Evolutionary conservation across 2,329 filamentous ascomycete genomes (phyloP), one percentile per base, ranked within the genome.

Genomic region (Phoma herbarum): DNA sequence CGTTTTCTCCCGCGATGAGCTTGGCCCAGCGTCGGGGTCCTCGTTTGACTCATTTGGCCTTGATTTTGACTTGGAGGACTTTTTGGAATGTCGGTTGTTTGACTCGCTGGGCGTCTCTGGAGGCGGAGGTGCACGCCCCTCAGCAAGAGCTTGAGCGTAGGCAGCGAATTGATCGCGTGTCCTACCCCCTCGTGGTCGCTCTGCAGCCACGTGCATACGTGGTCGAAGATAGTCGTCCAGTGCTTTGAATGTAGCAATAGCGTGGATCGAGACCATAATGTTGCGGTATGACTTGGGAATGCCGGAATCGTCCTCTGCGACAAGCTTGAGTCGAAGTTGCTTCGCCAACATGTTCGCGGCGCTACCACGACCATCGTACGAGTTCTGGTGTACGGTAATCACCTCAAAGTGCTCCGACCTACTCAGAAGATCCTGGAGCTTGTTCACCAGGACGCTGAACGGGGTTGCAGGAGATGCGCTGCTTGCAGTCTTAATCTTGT

Each of bases 321-420:
- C 86, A 31, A 99, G 83, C 68, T 92, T 93, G 43, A 99, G 85
- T 31, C 94, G 88, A 31, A 99, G 89, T 72, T 99, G 95, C 76
- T 98, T 98, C 4, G 93, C 93, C 6, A 99, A 84, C 93, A 99
- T 97, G 0, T 94, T 96, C 0, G 94, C 90, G 22, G 94, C 92
- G 72, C 92, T 97, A 77, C 90, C 96, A 59, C 93, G 88, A 66
- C 92, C 96, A 74, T 97, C 94, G 67, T 94, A 91, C 5, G 91
- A 89, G 68, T 96, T 96, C 62, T 96, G 91, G 75, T 96, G 92
- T 54, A 98, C 93, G 8, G 95, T 99, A 61, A 97, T 87, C 43
- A 99, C 94, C 74, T 99, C 95, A 70, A 98, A 99, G 81, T 98
- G 93, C 81, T 99, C 95, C 31, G 94, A 96, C 67, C 95, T 89